Percentiles rank a stretch among this genome's conserved stretches.
Conservation (phyloP, 2,329 filamentous ascomycete species). For the Ophioceras dolichostomum region DNA sequence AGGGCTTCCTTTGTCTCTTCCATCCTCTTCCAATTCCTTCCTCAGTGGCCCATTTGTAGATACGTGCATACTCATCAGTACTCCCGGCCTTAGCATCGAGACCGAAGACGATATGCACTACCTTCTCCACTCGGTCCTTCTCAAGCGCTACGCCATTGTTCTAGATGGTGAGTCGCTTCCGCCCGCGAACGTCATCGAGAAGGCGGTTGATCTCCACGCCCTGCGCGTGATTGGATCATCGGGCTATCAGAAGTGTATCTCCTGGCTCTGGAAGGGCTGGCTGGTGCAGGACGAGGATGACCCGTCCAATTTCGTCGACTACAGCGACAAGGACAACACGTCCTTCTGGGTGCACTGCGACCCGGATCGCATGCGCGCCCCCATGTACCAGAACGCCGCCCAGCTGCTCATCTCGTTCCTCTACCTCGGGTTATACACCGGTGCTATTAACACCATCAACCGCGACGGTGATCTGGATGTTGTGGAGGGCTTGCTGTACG, state of each 20-base stretch:
- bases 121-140: conserved; percentile 67
- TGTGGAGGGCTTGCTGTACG: conserved; percentile 73
- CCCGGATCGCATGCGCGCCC: conserved; percentile 86
- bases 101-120: conserved; percentile 66
- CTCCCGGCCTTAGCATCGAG: too few relatives aligned
- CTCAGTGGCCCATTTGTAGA: too few relatives aligned
- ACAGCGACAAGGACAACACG: conserved; percentile 67
- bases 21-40: background rate
- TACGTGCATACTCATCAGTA: too few relatives aligned
- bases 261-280: conserved; percentile 91
- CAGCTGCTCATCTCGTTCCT: conserved; percentile 76
- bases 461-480: conserved; percentile 69
- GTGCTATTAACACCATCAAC: conserved; percentile 91
- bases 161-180: conserved; percentile 57
- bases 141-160: conserved; percentile 80
- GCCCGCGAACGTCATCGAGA: conserved; percentile 82
- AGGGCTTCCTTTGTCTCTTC: background rate
- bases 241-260: conserved; percentile 92
- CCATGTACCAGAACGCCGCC: conserved; percentile 81
- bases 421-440: conserved; percentile 77
- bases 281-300: conserved; percentile 91
- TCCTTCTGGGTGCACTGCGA: conserved; percentile 75
- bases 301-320: conserved; percentile 79
- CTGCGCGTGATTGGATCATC: conserved; percentile 79
- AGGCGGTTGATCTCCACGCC: conserved; percentile 85